Conservation (phyloP, 495 filamentous ascomycete genomes). For the Talaromyces wortmannii region DNA sequence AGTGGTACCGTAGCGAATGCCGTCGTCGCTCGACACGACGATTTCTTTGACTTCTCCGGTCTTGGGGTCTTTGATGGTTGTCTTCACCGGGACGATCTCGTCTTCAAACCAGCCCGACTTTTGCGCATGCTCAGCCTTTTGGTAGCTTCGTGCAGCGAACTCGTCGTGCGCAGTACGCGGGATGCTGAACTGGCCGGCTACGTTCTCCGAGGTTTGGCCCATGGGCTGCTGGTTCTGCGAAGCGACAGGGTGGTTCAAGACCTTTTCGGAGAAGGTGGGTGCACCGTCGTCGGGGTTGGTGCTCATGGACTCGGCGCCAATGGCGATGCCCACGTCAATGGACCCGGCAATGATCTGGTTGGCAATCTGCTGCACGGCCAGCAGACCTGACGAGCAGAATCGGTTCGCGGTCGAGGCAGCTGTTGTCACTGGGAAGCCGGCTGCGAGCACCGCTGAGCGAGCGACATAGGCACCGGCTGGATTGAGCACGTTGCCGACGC, state of each 20-base stretch:
- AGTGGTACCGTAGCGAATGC: slow-evolving; percentile 84
- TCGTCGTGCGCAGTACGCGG: slow-evolving; percentile 68
- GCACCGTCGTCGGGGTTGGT: slow-evolving; percentile 62
- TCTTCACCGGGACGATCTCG: slow-evolving; percentile 84
- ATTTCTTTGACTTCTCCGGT: slow-evolving; percentile 71
- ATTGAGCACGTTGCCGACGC: slow-evolving; percentile 73
- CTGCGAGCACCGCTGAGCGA: slow-evolving; percentile 80
- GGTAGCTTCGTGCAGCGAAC: slow-evolving; percentile 78
- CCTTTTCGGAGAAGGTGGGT: slow-evolving; percentile 65
- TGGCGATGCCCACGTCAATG: slow-evolving; percentile 82
- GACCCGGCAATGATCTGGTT: slow-evolving; percentile 74
- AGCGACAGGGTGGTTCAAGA: slow-evolving; percentile 65
- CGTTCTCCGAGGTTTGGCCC: slow-evolving; percentile 96
- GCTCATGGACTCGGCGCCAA: slow-evolving; percentile 87
- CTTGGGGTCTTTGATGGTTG: slow-evolving; percentile 72
- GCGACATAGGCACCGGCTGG: slow-evolving; percentile 66
- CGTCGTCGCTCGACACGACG: slow-evolving; percentile 79
- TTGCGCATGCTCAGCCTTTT: slow-evolving; percentile 81
- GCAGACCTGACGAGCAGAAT: slow-evolving; percentile 93
- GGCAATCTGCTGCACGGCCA: slow-evolving; percentile 88
- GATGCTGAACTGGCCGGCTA: slow-evolving; percentile 79
- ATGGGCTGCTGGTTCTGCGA: slow-evolving; percentile 83
- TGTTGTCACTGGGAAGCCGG: slow-evolving; percentile 85
- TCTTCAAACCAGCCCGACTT: slow-evolving; percentile 88
- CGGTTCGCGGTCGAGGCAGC: slow-evolving; percentile 76